phyloP scores from a whole-genome alignment of 2,329 filamentous ascomycete genomes.

The Cercospora zeae-maydis region DNA sequence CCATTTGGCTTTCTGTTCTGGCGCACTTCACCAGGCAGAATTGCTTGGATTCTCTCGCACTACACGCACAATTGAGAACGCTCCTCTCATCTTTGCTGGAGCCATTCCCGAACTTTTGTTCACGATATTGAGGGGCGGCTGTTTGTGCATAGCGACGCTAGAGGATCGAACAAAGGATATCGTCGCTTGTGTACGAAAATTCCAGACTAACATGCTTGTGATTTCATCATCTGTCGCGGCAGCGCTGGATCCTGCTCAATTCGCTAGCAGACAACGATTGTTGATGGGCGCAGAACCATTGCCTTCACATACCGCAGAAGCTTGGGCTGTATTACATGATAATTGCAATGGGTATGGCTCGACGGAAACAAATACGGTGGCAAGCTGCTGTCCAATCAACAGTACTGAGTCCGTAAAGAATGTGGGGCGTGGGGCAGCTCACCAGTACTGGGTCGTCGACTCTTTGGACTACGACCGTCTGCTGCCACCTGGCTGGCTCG shows the following conservation, averaged over 20 bases:
- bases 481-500: neutral
- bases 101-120: neutral
- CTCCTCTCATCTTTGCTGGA: neutral
- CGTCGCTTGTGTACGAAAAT: neutral
- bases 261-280: neutral
- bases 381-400: neutral
- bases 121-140: neutral
- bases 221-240: neutral
- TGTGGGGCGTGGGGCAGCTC: neutral
- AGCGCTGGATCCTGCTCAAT: neutral
- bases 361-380: neutral
- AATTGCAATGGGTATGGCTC: neutral
- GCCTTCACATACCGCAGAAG: neutral
- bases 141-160: neutral
- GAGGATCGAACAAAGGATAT: neutral
- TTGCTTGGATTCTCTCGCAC: neutral
- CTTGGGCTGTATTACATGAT: neutral
- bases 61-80: neutral
- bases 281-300: neutral
- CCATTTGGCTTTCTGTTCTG: slow-evolving; percentile 7
- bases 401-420: neutral
- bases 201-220: neutral
- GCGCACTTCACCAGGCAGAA: neutral
- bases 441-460: neutral
- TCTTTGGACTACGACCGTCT: neutral